Base-by-base conservation (phyloP, 177 flowering plant species). In the Tripterygium wilfordii region DNA sequence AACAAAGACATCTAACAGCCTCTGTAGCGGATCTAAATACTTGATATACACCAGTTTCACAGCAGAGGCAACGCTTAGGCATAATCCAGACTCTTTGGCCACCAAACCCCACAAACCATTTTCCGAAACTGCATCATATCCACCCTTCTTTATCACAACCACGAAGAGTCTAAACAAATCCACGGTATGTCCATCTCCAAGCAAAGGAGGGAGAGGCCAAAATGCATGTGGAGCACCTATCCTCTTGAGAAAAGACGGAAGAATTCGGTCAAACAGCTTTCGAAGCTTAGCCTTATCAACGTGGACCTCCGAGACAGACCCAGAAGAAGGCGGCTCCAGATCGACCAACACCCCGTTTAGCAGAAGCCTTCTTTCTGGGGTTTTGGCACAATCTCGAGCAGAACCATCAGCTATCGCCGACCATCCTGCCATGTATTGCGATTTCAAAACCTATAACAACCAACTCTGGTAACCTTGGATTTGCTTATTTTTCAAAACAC, bases 11-110 rank as follows among this genome's bases (percentile, higher is more conserved):
- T 44, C 45, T 42, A 77, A 32, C 61, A 64, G 65, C 32, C 61
- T 35, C 45, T 69, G 74, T 10, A 76, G 36, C 0, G 33, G 36
- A 46, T 57, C 54, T 45, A 79, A 64, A 41, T 76, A 74, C 70
- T 76, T 78, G 5, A 48, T 27, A 46, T 71, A 76, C 41, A 78
- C 52, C 74, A 78, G 27, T 38, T 82, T 82, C 45, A 79, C 55
- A n/a, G 60, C 22, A 3, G 67, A 37, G 4, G 58, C 50, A 27
- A 54, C 24, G 3, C 32, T 25, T 8, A 19, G 52, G 29, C 50
- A 68, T 17, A 78, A 64, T 14, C 80, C 79, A 26, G 46, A 61
- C 36, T 71, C 71, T 32, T 59, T 36, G 8, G 67, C 74, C 18
- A 81, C 70, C 10, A 16, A 52, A 49, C 49, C 62, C 82, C 82